These are phyloP conservation scores for Ogataea wickerhamii DNA, from an alignment of 805 yeast species.

Conservation along the genomic window DNA sequence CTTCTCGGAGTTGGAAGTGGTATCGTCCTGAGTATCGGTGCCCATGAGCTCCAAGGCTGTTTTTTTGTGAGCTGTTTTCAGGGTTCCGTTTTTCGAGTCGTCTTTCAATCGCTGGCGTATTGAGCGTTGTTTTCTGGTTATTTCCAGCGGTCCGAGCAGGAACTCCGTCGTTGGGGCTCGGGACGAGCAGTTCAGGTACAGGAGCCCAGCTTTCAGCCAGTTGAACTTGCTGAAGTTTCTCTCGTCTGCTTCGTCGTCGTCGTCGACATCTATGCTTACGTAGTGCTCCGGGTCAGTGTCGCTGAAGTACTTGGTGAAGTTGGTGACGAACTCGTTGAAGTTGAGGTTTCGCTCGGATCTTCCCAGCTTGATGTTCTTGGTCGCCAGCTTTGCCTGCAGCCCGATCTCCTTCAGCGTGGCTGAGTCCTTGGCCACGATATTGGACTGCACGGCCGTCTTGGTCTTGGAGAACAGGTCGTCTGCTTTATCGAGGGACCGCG, in stretches of 20 bases:
- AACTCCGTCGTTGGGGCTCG: constrained; percentile 55
- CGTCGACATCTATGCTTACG: constrained; percentile 14
- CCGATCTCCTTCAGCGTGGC: constrained; percentile 58
- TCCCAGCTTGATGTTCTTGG: constrained; percentile 58
- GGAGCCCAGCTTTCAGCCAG: constrained; percentile 58
- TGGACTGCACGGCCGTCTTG: constrained; percentile 33
- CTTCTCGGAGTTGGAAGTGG: constrained; percentile 58
- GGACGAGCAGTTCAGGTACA: constrained; percentile 43
- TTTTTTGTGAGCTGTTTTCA: constrained; percentile 54
- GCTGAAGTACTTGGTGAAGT: constrained; percentile 34
- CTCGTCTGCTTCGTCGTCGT: constrained; percentile 19
- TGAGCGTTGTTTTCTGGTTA: constrained; percentile 48
- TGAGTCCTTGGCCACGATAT: constrained; percentile 59
- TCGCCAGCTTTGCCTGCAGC: constrained; percentile 60
- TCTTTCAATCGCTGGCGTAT: constrained; percentile 38
- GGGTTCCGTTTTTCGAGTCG: constrained; percentile 35
- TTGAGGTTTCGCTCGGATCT: constrained; percentile 49
- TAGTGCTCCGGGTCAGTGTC: constrained; percentile 24
- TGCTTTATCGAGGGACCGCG: constrained; percentile 41
- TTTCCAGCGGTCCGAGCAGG: constrained; percentile 65
- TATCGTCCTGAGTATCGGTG: constrained; percentile 48
- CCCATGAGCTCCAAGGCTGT: constrained; percentile 48
- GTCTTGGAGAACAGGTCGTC: constrained; percentile 45
- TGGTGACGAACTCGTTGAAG: constrained; percentile 43
- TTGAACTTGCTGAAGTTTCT: constrained; percentile 37